Base-by-base conservation (phyloP, 2,329 filamentous ascomycete species). In the Trichophyton rubrum region DNA sequence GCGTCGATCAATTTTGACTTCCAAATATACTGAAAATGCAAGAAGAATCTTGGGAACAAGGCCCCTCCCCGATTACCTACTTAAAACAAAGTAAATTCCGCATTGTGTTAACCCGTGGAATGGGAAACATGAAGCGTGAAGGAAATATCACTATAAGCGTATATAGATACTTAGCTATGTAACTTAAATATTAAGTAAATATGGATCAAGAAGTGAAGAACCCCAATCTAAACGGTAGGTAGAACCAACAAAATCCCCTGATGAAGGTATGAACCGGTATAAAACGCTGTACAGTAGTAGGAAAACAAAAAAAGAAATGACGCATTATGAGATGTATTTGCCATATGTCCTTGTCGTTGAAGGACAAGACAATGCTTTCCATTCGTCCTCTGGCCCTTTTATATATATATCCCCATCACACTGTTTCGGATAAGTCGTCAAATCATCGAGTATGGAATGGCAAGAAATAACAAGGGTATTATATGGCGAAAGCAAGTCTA, bases 381-480 rank as follows among this genome's bases (percentile, higher is more conserved):
- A 17, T n/a, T 55, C 49, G 27, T 55, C 49, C 49, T 27, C 49
- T 35, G n/a, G 11, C 49, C 49, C 49, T n/a, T 55, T 55, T 35
- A 49, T 30, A 53, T 51, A 33, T 55, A 49, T 49, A 47, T 17
- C 49, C 33, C 49, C 49, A 35, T 55, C 49, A 55, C 49, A 55
- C 49, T 17, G 49, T 55, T 22, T 49, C 49, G 49, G 49, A 55
- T 55, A 55, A 55, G 27, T 55, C 49, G 49, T 55, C 49, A 55
- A 55, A 35, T 55, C 49, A 55, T 55, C 49, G 49, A 38, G 20
- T 55, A 33, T 35, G 15, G 49, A 55, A 55, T 35, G 49, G 49
- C 27, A 55, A 49, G 49, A 55, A 55, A 55, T 33, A 35, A 55
- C 3, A 55, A 35, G 49, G 49, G 49, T 55, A 55, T 55, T 33